Evolutionary conservation across 331 rosid genomes (phyloP).

Genomic region (Pyracantha coccinea): DNA sequence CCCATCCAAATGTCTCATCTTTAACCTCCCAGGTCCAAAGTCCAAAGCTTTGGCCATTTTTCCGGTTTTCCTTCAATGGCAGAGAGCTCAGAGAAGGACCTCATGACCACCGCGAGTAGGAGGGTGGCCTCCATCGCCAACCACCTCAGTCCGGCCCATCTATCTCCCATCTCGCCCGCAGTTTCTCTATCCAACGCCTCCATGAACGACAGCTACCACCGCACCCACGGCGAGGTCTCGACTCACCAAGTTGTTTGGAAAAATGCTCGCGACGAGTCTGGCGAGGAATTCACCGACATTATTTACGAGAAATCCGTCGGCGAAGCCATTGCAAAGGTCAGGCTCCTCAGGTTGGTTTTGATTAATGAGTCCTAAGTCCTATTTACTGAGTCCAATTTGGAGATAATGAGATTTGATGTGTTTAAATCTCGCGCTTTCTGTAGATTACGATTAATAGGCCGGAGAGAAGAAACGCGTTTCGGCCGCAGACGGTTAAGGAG

Average conservation of each 20-base stretch:
- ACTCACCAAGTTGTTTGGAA: conserved; percentile 52
- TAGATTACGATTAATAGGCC: conserved; percentile 79
- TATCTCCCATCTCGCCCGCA: neutral
- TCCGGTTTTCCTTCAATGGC: conserved; percentile 6
- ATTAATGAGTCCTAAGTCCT: neutral
- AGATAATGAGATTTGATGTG: neutral
- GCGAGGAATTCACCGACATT: conserved; percentile 52
- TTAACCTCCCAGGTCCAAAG: neutral
- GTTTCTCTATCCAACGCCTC: conserved; percentile 27
- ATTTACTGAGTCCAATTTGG: neutral
- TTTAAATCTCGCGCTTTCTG: neutral
- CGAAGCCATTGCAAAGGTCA: conserved; percentile 73
- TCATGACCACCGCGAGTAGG: conserved; percentile 26
- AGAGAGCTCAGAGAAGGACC: conserved; percentile 33
- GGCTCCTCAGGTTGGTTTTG: neutral
- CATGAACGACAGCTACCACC: conserved; percentile 38
- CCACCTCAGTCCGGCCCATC: conserved; percentile 39
- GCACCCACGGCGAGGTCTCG: conserved; percentile 58
- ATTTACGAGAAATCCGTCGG: conserved; percentile 63
- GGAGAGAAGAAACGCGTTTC: conserved; percentile 78
- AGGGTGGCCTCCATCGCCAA: conserved; percentile 49
- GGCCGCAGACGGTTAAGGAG: conserved; percentile 78
- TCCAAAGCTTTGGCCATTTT: neutral
- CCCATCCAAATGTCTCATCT: neutral
- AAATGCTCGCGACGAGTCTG: conserved; percentile 32